These are phyloP conservation scores for Xylaria acuta DNA, from an alignment of 495 filamentous ascomycete genomes.

Conservation along the genomic window DNA sequence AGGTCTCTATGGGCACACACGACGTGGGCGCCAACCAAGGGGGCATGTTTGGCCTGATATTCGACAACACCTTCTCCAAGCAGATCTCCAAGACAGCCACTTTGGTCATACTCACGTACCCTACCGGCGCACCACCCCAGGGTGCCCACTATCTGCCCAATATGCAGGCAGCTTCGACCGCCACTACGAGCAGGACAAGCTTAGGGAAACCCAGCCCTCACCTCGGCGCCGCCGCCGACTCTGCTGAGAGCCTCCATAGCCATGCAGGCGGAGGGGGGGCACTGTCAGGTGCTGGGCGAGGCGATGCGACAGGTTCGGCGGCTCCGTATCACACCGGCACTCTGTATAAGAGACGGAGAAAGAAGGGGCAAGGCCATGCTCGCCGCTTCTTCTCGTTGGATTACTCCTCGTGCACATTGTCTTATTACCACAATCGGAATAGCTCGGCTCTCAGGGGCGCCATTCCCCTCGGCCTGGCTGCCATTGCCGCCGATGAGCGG, in stretches of 20 bases:
- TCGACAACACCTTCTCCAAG: constrained; percentile 99
- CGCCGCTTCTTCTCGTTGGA: constrained; percentile 94
- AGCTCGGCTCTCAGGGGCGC: constrained; percentile 89
- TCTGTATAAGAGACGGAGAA: constrained; percentile 86
- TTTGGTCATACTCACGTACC: constrained; percentile 92
- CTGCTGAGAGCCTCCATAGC: constrained; percentile 63
- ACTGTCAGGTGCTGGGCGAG: constrained; percentile 40
- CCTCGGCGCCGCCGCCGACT: constrained; percentile 53
- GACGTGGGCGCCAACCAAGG: constrained; percentile 74
- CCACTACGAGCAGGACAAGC: constrained; percentile 58
- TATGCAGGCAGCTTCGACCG: constrained; percentile 51
- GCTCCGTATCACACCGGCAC: constrained; percentile 75
- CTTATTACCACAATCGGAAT: constrained; percentile 93
- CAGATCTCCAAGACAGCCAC: constrained; percentile 92
- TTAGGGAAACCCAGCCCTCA: constrained; percentile 50
- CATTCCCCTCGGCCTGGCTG: constrained; percentile 89
- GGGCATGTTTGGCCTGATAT: constrained; percentile 95
- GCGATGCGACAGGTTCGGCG: constrained; percentile 42
- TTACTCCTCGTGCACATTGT: constrained; percentile 86
- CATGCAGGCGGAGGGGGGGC: constrained; percentile 42
- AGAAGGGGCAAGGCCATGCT: constrained; percentile 92
- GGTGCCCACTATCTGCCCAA: constrained; percentile 72
- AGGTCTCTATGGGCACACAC: constrained; percentile 89
- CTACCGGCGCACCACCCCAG: constrained; percentile 81
- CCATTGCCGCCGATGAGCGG: constrained; percentile 84